These are phyloP conservation scores for Colletotrichum filicis DNA, from an alignment of 2,329 filamentous ascomycete species.

Conservation along the genomic window DNA sequence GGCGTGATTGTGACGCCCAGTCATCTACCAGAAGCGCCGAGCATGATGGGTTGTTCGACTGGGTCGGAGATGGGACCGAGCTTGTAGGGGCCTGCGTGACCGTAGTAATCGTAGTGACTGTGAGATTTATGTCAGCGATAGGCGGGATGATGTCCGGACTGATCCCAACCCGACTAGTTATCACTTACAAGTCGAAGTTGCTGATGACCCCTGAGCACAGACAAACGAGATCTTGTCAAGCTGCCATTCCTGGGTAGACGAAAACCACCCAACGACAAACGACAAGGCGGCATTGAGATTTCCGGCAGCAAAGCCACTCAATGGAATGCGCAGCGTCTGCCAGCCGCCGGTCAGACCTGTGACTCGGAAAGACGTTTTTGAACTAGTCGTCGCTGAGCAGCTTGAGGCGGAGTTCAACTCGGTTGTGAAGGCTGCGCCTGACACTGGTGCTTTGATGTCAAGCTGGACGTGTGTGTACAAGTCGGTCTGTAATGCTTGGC, in stretches of 20 bases:
- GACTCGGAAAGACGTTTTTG: conserved; percentile 56
- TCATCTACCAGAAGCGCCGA: conserved; percentile 64
- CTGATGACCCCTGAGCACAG: conserved; percentile 44
- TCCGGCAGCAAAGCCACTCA: conserved; percentile 60
- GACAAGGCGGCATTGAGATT: conserved; percentile 60
- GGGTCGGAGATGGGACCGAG: background rate
- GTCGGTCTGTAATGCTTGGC: conserved; percentile 55
- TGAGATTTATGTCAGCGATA: background rate
- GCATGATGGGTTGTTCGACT: conserved; percentile 43
- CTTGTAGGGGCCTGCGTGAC: conserved; percentile 7
- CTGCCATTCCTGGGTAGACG: conserved; percentile 49
- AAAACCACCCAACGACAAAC: conserved; percentile 54
- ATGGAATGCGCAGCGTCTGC: conserved; percentile 61
- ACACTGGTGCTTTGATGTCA: conserved; percentile 38
- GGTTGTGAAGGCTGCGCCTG: conserved; percentile 42
- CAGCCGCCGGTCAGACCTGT: conserved; percentile 58
- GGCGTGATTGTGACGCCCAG: conserved; percentile 69
- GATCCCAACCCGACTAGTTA: background rate
- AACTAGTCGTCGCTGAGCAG: conserved; percentile 52
- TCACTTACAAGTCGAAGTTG: conserved; percentile 35
- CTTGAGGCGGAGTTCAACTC: conserved; percentile 52
- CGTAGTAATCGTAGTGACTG: background rate
- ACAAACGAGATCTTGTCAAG: conserved; percentile 59
- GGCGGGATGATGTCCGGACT: background rate
- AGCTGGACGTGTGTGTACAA: conserved; percentile 57